phyloP scores from a whole-genome alignment of 1,284 basidiomycete genomes.

The Coniferiporia weirii region DNA sequence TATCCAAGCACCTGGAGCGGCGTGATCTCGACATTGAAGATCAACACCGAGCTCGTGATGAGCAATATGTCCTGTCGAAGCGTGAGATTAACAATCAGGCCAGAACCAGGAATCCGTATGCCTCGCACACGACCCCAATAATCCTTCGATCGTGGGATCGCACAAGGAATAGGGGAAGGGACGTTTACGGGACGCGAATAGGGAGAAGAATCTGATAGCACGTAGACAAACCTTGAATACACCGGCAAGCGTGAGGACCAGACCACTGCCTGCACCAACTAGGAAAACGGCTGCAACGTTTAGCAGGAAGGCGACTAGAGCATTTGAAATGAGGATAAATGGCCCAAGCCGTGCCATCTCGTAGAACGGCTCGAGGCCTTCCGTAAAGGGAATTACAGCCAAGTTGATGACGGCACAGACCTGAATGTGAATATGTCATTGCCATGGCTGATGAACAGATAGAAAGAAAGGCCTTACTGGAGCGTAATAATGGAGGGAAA shows the following conservation, averaged over 20 bases:
- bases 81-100: background rate
- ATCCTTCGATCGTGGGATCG: background rate
- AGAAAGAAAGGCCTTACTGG: constrained; percentile 41
- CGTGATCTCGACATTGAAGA: constrained; percentile 79
- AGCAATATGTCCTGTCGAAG: constrained; percentile 79
- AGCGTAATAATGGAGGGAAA: constrained; percentile 93
- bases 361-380: constrained; percentile 86
- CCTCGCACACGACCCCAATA: background rate
- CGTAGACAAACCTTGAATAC: constrained; percentile 72
- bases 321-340: constrained; percentile 80
- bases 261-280: constrained; percentile 81
- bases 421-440: constrained; percentile 26
- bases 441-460: background rate
- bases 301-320: constrained; percentile 82
- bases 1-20: constrained; percentile 86
- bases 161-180: background rate
- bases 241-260: constrained; percentile 90
- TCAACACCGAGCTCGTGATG: constrained; percentile 82
- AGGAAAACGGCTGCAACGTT: constrained; percentile 95
- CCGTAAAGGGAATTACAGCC: constrained; percentile 78
- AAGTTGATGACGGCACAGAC: constrained; percentile 90
- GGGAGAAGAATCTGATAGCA: background rate
- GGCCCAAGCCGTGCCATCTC: constrained; percentile 66
- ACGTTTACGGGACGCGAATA: background rate
- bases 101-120: background rate